These are phyloP conservation scores for Didymella pomorum DNA, from an alignment of 2,329 filamentous ascomycete genomes.

Conservation along the genomic window DNA sequence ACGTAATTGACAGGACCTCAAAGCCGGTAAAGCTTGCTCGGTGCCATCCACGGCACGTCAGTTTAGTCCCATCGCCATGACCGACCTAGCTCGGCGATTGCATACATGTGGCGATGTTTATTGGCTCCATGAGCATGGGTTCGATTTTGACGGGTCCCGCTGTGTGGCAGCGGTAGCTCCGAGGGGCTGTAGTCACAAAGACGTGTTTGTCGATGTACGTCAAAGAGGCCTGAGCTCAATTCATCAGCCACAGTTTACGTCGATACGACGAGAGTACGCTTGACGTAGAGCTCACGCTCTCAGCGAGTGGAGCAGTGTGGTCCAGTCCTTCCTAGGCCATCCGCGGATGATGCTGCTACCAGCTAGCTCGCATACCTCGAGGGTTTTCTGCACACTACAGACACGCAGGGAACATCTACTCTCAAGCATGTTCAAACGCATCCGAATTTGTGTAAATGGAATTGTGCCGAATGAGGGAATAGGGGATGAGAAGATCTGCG, in stretches of 20 bases:
- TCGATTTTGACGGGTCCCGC: slow-evolving; percentile 16
- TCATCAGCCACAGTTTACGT: slow-evolving; percentile 24
- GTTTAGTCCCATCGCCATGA: slow-evolving; percentile 9
- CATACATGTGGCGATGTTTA: slow-evolving; percentile 9
- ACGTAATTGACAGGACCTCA: slow-evolving; percentile 34
- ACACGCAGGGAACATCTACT: not conserved
- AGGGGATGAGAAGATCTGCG: slow-evolving; percentile 10
- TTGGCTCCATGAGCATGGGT: slow-evolving; percentile 12
- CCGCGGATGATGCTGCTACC: slow-evolving; percentile 3
- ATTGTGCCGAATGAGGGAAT: slow-evolving; percentile 6
- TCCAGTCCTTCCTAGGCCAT: slow-evolving; percentile 13
- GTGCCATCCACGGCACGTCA: slow-evolving; percentile 9
- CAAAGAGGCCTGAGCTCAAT: slow-evolving; percentile 20
- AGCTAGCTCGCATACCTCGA: not conserved
- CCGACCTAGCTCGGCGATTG: slow-evolving; percentile 10
- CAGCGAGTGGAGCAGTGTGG: slow-evolving; percentile 11
- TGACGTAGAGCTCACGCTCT: slow-evolving; percentile 22
- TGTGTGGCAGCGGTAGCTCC: slow-evolving; percentile 12
- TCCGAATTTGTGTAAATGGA: not conserved
- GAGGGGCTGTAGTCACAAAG: slow-evolving; percentile 12
- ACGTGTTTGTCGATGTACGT: slow-evolving; percentile 24
- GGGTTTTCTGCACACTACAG: not conserved
- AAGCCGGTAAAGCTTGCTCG: slow-evolving; percentile 10
- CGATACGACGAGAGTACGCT: slow-evolving; percentile 20
- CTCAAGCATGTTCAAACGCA: not conserved